Evolutionary conservation across 2,329 filamentous ascomycete genomes (phyloP).

Genomic region (Pezicula radicicola): DNA sequence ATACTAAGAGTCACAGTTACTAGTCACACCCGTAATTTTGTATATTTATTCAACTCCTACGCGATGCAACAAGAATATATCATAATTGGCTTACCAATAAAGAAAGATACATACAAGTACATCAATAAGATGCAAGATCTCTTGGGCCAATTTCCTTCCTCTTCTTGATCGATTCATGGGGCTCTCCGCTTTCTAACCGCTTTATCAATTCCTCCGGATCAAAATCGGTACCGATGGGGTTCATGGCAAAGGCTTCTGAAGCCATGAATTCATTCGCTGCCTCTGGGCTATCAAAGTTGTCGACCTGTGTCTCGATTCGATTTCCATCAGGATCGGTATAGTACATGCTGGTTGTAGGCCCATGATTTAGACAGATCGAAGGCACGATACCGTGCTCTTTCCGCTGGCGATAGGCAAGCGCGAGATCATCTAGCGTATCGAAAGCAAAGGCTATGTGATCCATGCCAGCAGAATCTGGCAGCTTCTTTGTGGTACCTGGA

Average conservation of each 20-base stretch:
- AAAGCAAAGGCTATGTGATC: slow-evolving; percentile 42
- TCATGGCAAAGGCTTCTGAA: slow-evolving; percentile 31
- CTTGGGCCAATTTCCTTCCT: neutral
- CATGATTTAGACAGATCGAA: slow-evolving; percentile 43
- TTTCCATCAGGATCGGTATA: slow-evolving; percentile 48
- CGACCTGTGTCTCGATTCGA: slow-evolving; percentile 42
- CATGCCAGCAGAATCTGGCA: slow-evolving; percentile 24
- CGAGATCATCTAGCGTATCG: slow-evolving; percentile 30
- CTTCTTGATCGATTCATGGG: slow-evolving; percentile 14
- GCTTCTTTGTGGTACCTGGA: slow-evolving; percentile 21
- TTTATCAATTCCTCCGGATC: slow-evolving; percentile 39
- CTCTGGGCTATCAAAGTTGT: slow-evolving; percentile 35
- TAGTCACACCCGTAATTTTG: no score
- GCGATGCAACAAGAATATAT: no score
- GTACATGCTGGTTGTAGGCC: slow-evolving; percentile 43
- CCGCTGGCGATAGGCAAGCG: slow-evolving; percentile 33
- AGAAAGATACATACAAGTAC: no score
- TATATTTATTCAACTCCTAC: no score
- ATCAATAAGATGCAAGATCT: no score
- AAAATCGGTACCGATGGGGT: slow-evolving; percentile 41
- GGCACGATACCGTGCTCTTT: slow-evolving; percentile 35
- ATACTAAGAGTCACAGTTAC: no score
- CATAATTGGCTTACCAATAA: no score
- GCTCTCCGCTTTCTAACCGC: slow-evolving; percentile 23
- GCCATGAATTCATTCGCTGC: slow-evolving; percentile 39